These are phyloP conservation scores for Chenopodium album DNA, from an alignment of 148 eudicot species.

Conservation along the genomic window DNA sequence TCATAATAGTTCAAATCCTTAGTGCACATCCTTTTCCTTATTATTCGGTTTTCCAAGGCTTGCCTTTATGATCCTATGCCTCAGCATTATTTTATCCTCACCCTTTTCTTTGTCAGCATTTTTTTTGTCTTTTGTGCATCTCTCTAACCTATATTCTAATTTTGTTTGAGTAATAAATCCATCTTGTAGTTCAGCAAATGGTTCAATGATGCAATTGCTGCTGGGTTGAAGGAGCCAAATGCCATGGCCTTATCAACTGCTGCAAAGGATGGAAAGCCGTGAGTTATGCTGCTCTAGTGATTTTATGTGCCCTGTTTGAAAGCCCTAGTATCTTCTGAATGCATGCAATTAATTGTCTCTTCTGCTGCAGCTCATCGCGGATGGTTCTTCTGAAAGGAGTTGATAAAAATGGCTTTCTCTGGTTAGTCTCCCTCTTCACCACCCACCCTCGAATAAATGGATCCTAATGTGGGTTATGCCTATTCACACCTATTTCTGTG, in stretches of 20 bases:
- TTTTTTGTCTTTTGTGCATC: not conserved
- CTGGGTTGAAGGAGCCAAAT: constrained; percentile 93
- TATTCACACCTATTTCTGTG: not conserved
- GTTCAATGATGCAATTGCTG: constrained; percentile 96
- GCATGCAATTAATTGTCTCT: constrained; percentile 1
- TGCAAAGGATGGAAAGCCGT: constrained; percentile 78
- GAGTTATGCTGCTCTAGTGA: constrained; percentile 32
- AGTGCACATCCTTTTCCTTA: not conserved
- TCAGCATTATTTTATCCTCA: not conserved
- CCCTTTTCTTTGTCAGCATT: not conserved
- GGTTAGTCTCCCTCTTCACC: constrained; percentile 42
- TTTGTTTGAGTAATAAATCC: not conserved
- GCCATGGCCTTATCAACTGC: constrained; percentile 94
- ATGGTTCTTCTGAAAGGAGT: constrained; percentile 93
- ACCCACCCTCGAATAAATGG: not conserved
- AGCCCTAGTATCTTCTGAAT: not conserved
- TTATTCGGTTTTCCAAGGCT: not conserved
- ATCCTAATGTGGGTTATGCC: not conserved
- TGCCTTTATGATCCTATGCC: not conserved
- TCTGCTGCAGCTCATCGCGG: constrained; percentile 73
- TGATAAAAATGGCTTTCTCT: constrained; percentile 89
- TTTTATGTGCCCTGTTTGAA: constrained; percentile 6
- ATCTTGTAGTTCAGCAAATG: constrained; percentile 80
- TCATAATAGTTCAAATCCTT: not conserved
- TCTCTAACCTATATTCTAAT: not conserved